Conservation (phyloP, 345 rosid genomes). For the Murraya paniculata region DNA sequence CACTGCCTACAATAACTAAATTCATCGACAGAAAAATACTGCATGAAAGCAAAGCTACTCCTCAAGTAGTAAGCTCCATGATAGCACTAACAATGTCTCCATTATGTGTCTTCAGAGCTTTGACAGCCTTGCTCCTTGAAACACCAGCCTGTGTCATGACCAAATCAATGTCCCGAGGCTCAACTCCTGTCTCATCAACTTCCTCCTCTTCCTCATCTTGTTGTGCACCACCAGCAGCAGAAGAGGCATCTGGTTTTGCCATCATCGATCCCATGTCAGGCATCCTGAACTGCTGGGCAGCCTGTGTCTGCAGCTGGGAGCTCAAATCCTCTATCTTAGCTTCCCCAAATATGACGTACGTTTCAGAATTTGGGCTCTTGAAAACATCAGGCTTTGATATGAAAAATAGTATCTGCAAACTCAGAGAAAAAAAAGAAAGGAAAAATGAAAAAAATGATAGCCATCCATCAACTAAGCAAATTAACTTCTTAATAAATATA, state of each 20-base stretch:
- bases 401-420: slow-evolving; percentile 53
- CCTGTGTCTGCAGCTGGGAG: slow-evolving; percentile 88
- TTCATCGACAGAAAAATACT: background rate
- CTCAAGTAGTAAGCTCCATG: slow-evolving; percentile 65
- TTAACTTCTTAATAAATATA: too few species aligned
- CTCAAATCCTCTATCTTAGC: slow-evolving; percentile 93
- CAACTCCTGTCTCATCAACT: slow-evolving; percentile 2
- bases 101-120: slow-evolving; percentile 61
- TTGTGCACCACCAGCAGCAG: slow-evolving; percentile 32
- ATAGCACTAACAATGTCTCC: slow-evolving; percentile 96
- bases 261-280: slow-evolving; percentile 16
- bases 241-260: slow-evolving; percentile 13
- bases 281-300: slow-evolving; percentile 59
- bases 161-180: slow-evolving; percentile 8
- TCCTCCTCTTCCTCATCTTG: slow-evolving; percentile 9
- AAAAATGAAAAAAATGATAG: too few species aligned
- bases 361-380: slow-evolving; percentile 86
- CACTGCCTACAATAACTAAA: background rate
- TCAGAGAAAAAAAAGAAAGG: background rate
- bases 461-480: too few species aligned
- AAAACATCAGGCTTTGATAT: slow-evolving; percentile 80
- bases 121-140: slow-evolving; percentile 55
- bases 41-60: background rate
- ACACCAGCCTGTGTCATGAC: slow-evolving; percentile 5
- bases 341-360: slow-evolving; percentile 82